Evolutionary conservation across 116 monocot species (phyloP), one percentile per base, ranked within the genome.

Genomic region (Papilionanthe hybrid): DNA sequence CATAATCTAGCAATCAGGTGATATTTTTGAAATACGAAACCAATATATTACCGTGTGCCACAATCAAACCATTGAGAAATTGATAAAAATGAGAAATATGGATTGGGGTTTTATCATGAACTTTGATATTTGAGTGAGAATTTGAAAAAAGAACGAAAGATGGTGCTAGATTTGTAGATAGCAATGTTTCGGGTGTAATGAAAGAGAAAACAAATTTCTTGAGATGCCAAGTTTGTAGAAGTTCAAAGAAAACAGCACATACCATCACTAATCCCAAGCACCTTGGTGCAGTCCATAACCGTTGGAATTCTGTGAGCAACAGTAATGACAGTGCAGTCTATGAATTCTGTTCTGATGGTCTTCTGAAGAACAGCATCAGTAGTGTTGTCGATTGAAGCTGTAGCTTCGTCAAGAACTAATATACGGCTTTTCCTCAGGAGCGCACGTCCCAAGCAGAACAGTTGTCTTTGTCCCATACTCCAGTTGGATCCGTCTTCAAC

Each of bases 251-350:
- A 37, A 17, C 11, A 13, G 20, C 43, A 73, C 84, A 48, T 77
- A 93, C 96, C 96, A 83, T 96, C 90, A 13, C 93, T 92, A 78
- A 93, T 87, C 30, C 90, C 87, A 80, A 96, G 90, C 53, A 96
- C 89, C 89, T 83, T 96, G 18, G 87, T 92, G 77, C 93, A 89
- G 83, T 96, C 96, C 86, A 92, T 96, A 19, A 96, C 92, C 0
- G 96, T 96, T 4, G 96, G 96, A 65, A 96, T 93, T 49, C 96
- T 87, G 48, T 96, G 93, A 32, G 96, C 96, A 20, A 96, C 88
- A 0, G 90, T 96, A 9, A 96, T 90, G 20, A 96, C 96, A 23
- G 96, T 96, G 68, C 90, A 93, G 44, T 85, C 89, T 58, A 79
- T 81, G 55, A 96, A 93, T 65, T 96, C 96, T 7, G 78, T 80